Conservation (phyloP, 1,139 yeast species). For the Yamadazyma kanchanaburiensis region DNA sequence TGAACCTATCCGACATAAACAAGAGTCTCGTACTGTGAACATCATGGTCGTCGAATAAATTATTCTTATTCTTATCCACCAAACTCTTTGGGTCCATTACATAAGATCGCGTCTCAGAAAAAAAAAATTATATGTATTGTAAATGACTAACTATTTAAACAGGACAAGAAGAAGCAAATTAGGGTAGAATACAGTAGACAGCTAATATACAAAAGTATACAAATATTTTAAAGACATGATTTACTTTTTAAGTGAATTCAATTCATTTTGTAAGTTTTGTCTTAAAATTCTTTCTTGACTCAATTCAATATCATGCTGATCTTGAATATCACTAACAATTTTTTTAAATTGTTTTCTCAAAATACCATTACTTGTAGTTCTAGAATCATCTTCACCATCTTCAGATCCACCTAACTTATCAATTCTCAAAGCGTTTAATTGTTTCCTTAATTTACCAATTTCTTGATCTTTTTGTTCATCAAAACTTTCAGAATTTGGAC, state of each 20-base stretch:
- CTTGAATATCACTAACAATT: slow-evolving; percentile 61
- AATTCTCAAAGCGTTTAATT: slow-evolving; percentile 45
- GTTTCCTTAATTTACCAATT: slow-evolving; percentile 42
- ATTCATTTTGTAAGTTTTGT: slow-evolving; percentile 8
- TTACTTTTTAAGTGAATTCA: slow-evolving; percentile 1
- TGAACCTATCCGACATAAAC: slow-evolving; percentile 19
- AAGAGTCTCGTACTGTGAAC: too few relatives aligned
- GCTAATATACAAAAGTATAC: slow-evolving; percentile 4
- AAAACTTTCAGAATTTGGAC: slow-evolving; percentile 7
- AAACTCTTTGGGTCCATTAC: too few relatives aligned
- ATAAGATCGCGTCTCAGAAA: too few relatives aligned
- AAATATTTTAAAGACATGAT: too few relatives aligned
- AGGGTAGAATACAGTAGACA: not conserved
- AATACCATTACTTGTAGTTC: slow-evolving; percentile 38
- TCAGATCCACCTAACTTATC: slow-evolving; percentile 42
- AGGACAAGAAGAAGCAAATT: too few relatives aligned
- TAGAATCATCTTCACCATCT: slow-evolving; percentile 18
- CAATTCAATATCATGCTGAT: slow-evolving; percentile 57
- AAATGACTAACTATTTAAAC: too few relatives aligned
- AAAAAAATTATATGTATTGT: too few relatives aligned
- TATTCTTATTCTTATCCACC: too few relatives aligned
- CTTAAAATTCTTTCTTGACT: slow-evolving; percentile 45
- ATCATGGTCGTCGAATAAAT: too few relatives aligned
- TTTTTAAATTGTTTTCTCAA: slow-evolving; percentile 70
- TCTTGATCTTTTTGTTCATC: slow-evolving; percentile 36